phyloP scores from a whole-genome alignment of 2,329 filamentous ascomycete genomes.

The Stromatinia cepivora region DNA sequence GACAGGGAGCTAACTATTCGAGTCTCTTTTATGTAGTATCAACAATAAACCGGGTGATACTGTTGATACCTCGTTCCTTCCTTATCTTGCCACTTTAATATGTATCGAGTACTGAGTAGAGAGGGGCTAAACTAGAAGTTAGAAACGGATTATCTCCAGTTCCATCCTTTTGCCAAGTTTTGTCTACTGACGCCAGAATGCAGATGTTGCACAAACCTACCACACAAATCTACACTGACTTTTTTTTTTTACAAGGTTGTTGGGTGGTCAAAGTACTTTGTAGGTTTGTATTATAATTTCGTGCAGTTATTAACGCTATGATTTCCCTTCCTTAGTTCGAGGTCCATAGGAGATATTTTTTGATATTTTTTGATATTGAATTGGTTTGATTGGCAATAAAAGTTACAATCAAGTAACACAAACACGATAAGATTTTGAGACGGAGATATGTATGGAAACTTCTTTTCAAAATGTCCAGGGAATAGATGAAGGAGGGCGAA shows the following conservation, averaged over 20 bases:
- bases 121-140: background rate
- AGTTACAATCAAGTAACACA: slow-evolving; percentile 12
- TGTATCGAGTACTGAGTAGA: too few relatives aligned
- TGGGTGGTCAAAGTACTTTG: background rate
- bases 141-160: slow-evolving; percentile 9
- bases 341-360: background rate
- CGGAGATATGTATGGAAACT: background rate
- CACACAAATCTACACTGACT: too few relatives aligned
- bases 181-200: background rate
- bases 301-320: slow-evolving; percentile 3
- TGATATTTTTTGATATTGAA: background rate
- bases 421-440: background rate
- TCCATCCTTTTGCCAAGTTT: background rate
- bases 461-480: background rate
- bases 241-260: too few relatives aligned
- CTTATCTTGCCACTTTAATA: background rate
- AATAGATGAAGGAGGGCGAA: background rate
- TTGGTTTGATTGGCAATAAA: background rate
- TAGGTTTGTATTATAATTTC: background rate
- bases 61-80: background rate
- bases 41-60: slow-evolving; percentile 6
- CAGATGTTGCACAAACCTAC: background rate
- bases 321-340: background rate
- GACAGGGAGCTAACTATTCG: background rate
- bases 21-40: slow-evolving; percentile 5